These are phyloP conservation scores for Tuber magnatum DNA, from an alignment of 495 filamentous ascomycete species.

Conservation along the genomic window DNA sequence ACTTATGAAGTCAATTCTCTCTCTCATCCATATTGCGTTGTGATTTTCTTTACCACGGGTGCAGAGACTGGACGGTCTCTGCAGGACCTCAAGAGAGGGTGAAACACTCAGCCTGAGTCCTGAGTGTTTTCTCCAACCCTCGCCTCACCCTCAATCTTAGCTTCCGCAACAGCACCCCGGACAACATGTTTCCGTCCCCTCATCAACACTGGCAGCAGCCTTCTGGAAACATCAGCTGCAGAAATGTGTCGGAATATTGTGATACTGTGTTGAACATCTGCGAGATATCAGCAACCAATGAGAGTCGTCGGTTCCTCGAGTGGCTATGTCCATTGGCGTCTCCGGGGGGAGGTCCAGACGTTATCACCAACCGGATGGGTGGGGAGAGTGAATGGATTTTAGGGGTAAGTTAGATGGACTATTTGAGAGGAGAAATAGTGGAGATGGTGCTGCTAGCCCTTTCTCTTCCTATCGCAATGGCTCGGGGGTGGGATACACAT, in stretches of 20 bases:
- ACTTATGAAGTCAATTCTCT: no score
- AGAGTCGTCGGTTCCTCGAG: no score
- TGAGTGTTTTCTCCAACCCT: neutral
- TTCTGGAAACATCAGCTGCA: neutral
- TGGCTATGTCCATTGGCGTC: neutral
- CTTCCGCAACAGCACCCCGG: neutral
- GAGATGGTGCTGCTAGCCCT: neutral
- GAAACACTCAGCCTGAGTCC: neutral
- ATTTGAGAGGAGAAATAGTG: conserved; percentile 1
- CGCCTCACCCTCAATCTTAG: neutral
- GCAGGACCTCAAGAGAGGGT: neutral
- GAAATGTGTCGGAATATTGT: neutral
- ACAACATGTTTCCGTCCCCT: neutral
- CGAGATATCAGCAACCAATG: neutral
- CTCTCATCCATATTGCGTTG: neutral
- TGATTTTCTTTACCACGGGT: neutral
- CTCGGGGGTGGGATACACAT: neutral
- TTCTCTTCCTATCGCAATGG: no score
- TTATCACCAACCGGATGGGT: neutral
- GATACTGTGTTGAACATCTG: neutral
- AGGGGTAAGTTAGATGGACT: neutral
- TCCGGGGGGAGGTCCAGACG: neutral
- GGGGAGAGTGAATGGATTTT: neutral
- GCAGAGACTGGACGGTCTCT: no score
- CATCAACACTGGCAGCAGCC: neutral